Evolutionary conservation across 2,329 filamentous ascomycete genomes (phyloP), one percentile per base, ranked within the genome.

Genomic region (Fusarium kyushuense): DNA sequence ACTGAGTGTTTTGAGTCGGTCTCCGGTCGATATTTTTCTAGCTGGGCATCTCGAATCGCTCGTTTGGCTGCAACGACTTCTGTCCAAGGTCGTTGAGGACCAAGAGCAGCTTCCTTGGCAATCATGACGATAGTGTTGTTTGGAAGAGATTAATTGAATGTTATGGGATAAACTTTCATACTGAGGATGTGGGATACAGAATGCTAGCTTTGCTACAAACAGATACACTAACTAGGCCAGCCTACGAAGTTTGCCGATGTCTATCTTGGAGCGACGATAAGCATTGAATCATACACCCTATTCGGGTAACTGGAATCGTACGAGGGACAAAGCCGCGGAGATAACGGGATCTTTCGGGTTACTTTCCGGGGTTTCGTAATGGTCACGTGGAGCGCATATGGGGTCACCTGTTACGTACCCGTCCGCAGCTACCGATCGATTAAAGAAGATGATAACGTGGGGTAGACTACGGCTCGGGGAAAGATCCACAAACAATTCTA

Each of bases 51-150:
- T 54, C 29, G 21, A 10, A 27, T 21, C 4, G 12, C 38, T 5
- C 51, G 6, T 10, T 54, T 54, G 3, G n/a, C 11, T 16, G 10
- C 9, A 6, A 32, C 51, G 2, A 54, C 5, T 5, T 33, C 21
- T 12, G 4, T 10, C 51, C 51, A 54, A 1, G 38, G 13, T 3
- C 3, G 19, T 8, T 27, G 4, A 9, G 19, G 0, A 1, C 6
- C 5, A 3, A 17, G 2, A 3, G 11, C 2, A 27, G 6, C 7
- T 4, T 35, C 4, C 2, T 5, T 17, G 4, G 2, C 9, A 7
- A 12, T 0, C 10, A 53, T 16, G 6, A 3, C 4, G 0, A 25
- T 17, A 4, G 16, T 5, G n/a, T 8, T 5, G 7, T 6, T 6
- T 6, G 11, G n/a, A 10, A 35, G 9, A 11, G 0, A 35, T 11